Conservation (phyloP, 495 filamentous ascomycete species). For the Rhizodiscina lignyota region DNA sequence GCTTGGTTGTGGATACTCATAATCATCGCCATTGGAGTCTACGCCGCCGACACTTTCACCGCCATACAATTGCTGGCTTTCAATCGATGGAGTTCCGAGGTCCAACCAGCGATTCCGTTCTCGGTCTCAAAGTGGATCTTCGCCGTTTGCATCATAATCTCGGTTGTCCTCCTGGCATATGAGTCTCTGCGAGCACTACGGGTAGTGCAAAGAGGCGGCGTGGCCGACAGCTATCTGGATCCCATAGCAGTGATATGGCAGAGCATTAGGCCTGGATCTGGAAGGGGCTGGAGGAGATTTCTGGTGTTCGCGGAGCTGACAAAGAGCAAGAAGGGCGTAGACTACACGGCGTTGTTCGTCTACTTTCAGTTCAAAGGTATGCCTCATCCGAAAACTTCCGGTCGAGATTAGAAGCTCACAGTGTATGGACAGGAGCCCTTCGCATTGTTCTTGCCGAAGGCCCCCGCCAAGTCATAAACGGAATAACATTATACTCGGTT, state of each 20-base stretch:
- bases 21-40: slow-evolving; percentile 65
- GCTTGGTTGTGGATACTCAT: slow-evolving; percentile 66
- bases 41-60: slow-evolving; percentile 81
- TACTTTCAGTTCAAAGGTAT: slow-evolving; percentile 89
- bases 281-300: slow-evolving; percentile 67
- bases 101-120: slow-evolving; percentile 52
- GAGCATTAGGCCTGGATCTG: slow-evolving; percentile 47
- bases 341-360: slow-evolving; percentile 82
- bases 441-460: slow-evolving; percentile 78
- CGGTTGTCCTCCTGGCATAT: slow-evolving; percentile 57
- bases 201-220: slow-evolving; percentile 65
- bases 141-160: slow-evolving; percentile 71
- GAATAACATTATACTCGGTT: slow-evolving; percentile 70
- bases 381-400: no score
- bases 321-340: slow-evolving; percentile 74
- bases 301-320: slow-evolving; percentile 86
- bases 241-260: slow-evolving; percentile 67
- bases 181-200: slow-evolving; percentile 63
- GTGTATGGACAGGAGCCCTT: slow-evolving; percentile 48
- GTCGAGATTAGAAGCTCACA: background rate
- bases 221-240: slow-evolving; percentile 85
- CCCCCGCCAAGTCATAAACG: slow-evolving; percentile 79
- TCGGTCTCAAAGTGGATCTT: slow-evolving; percentile 77
- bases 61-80: slow-evolving; percentile 81
- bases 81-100: slow-evolving; percentile 40